These are phyloP conservation scores for Lonicera japonica DNA, from an alignment of 129 eudicot species.

Conservation along the genomic window DNA sequence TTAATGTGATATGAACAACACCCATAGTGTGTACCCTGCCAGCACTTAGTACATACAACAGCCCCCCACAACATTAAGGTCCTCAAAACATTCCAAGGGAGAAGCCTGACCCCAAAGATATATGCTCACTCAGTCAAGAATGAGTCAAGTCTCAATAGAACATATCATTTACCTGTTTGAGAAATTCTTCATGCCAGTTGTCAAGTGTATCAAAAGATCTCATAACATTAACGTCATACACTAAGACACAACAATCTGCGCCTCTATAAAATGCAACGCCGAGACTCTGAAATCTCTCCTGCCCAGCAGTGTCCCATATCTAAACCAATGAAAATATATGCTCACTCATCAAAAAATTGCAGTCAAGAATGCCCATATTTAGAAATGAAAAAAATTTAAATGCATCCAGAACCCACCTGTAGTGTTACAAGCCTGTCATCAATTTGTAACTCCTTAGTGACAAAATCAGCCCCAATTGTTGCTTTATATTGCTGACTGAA, in stretches of 20 bases:
- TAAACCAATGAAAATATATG: conserved; percentile 14
- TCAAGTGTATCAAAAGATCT: conserved; percentile 84
- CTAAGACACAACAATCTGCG: conserved; percentile 95
- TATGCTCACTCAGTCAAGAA: too few relatives aligned
- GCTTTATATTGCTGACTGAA: conserved; percentile 98
- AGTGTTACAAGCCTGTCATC: conserved; percentile 92
- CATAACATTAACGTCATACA: conserved; percentile 91
- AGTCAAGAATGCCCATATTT: not conserved
- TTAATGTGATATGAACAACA: not conserved
- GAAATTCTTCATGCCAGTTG: conserved; percentile 97
- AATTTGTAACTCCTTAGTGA: conserved; percentile 88
- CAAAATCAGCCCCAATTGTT: conserved; percentile 96
- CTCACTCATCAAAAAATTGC: conserved; percentile 9
- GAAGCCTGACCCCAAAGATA: too few relatives aligned
- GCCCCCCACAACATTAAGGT: too few relatives aligned
- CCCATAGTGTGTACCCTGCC: too few relatives aligned
- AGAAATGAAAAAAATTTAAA: not conserved
- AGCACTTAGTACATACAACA: too few relatives aligned
- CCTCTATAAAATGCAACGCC: conserved; percentile 99
- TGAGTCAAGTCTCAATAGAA: not conserved
- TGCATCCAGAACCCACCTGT: conserved; percentile 47
- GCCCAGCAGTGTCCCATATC: conserved; percentile 99
- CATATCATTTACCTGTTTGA: conserved; percentile 57
- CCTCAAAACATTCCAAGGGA: too few relatives aligned
- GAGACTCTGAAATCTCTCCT: conserved; percentile 97